These are phyloP conservation scores for Isabelozyma pseudorhagii DNA, from an alignment of 805 yeast species.

Conservation along the genomic window DNA sequence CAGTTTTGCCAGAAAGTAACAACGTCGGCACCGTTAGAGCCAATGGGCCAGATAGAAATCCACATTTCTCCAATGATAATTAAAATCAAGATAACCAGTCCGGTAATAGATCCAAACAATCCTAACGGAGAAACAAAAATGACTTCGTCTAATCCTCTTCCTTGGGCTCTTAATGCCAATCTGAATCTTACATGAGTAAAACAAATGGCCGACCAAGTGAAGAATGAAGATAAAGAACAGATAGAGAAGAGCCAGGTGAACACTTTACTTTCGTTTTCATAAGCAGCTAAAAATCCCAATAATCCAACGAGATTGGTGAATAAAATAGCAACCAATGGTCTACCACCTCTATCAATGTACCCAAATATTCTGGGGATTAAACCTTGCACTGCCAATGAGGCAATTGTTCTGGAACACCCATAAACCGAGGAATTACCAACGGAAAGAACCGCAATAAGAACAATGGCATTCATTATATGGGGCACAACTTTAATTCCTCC, in stretches of 20 bases:
- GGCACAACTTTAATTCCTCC: constrained; percentile 67
- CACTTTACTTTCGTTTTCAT: constrained; percentile 25
- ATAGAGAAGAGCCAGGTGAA: constrained; percentile 42
- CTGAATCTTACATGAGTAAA: constrained; percentile 40
- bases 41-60: constrained; percentile 39
- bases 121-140: constrained; percentile 30
- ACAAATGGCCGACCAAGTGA: constrained; percentile 40
- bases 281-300: constrained; percentile 36
- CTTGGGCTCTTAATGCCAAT: constrained; percentile 32
- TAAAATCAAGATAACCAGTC: constrained; percentile 25
- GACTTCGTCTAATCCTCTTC: constrained; percentile 32
- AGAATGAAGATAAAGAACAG: constrained; percentile 39
- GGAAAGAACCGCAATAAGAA: constrained; percentile 67
- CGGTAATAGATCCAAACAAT: constrained; percentile 20
- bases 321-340: constrained; percentile 38
- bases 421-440: constrained; percentile 76
- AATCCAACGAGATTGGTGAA: constrained; percentile 33
- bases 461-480: constrained; percentile 70
- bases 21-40: constrained; percentile 18
- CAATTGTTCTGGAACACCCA: constrained; percentile 69
- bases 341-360: constrained; percentile 39
- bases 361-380: constrained; percentile 52
- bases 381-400: constrained; percentile 68
- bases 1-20: constrained; percentile 49
- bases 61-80: constrained; percentile 37